Evolutionary conservation across 352 stramenopile species (phyloP).

Genomic region (Phytophthora syringae): DNA sequence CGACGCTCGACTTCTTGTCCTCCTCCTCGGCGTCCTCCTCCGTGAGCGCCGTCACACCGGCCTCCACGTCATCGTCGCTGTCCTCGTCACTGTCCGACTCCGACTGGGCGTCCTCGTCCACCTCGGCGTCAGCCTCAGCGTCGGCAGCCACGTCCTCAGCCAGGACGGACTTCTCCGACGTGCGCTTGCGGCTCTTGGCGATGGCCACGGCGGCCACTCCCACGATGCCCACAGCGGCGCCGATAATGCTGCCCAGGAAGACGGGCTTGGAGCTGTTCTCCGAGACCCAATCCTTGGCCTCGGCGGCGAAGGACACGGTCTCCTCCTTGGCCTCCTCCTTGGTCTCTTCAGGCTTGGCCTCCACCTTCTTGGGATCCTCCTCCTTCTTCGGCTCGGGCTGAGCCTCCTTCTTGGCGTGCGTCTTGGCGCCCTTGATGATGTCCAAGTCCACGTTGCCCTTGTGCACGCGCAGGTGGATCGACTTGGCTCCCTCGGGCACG

Average conservation of each 20-base stretch:
- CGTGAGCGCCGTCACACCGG: constrained; percentile 36
- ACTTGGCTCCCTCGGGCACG: constrained; percentile 50
- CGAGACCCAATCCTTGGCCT: constrained; percentile 51
- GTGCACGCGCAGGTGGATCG: constrained; percentile 53
- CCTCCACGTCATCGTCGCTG: constrained; percentile 46
- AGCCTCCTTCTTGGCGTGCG: constrained; percentile 20
- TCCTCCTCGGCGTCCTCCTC: constrained; percentile 36
- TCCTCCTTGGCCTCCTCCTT: constrained; percentile 35
- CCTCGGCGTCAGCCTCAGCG: constrained; percentile 42
- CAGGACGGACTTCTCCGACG: constrained; percentile 49
- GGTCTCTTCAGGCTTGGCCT: constrained; percentile 14
- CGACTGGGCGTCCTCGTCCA: constrained; percentile 45
- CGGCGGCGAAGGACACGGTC: constrained; percentile 45
- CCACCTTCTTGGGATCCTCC: constrained; percentile 29
- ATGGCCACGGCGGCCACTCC: constrained; percentile 52
- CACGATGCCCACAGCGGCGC: constrained; percentile 54
- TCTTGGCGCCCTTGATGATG: constrained; percentile 48
- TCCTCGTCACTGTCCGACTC: constrained; percentile 55
- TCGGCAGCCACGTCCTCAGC: constrained; percentile 41
- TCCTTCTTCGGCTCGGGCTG: constrained; percentile 33
- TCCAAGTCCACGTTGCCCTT: constrained; percentile 58
- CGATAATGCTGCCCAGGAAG: constrained; percentile 49
- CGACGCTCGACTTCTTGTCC: constrained; percentile 57
- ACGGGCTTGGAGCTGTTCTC: constrained; percentile 44
- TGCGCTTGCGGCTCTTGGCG: constrained; percentile 52